Base-by-base conservation (phyloP, 805 yeast species). In the Kuraishia piskuri region DNA sequence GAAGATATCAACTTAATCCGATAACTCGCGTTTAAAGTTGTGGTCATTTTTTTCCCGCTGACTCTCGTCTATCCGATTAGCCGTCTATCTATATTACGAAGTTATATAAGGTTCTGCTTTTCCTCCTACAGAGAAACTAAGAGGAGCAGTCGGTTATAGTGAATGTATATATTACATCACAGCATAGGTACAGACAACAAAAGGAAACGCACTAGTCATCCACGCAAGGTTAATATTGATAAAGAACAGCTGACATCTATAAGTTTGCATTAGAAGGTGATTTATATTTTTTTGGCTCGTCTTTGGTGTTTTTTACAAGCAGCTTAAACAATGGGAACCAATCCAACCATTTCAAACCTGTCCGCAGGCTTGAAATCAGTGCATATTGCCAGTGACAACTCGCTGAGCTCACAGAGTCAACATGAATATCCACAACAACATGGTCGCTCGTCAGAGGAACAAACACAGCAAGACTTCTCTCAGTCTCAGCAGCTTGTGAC, bases 301-400 rank as follows among this genome's bases (percentile, higher is more conserved):
- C 7, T 25, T 25, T 25, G 10, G 31, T 25, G 10, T 25, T 10
- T 31, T 31, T 31, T 31, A 3, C 40, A 31, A 31, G 4, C 14
- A n/a, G n/a, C 3, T 31, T 31, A 31, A 31, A n/a, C 40, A 4
- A 31, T 31, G 40, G 40, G 40, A 31, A 31, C 47, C 21, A 48
- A 49, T 49, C 63, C 61, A 21, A 64, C 66, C 23, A 65, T 72
- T n/a, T 71, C 75, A 8, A 72, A 72, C 56, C 63, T 72, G 2
- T 72, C 76, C 7, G 71, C 66, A 22, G 76, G 76, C 2, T 61
- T 72, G 49, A 63, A 67, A 54, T 64, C 67, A 23, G 74, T 71
- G 31, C 68, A 67, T 57, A 62, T 74, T 31, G 67, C 72, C 3
- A 40, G 46, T 24, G 49, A 46, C 54, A 49, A 54, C 57, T 26